Base-by-base conservation (phyloP, 208 protist genomes). In the Crithidia thermophila region DNA sequence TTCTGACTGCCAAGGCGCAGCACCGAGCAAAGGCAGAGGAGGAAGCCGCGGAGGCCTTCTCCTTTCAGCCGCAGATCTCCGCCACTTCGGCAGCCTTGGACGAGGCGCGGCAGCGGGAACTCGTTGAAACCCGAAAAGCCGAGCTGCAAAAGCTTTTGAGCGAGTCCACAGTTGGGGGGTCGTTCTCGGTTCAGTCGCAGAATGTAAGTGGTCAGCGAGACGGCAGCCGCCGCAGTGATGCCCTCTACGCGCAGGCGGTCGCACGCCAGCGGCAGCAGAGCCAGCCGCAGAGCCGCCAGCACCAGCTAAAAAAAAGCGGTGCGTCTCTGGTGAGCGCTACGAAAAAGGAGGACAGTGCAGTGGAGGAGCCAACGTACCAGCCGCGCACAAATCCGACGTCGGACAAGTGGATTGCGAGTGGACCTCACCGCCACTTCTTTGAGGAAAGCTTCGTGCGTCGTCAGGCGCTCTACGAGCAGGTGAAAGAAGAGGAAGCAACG, bases 381-480 rank as follows among this genome's bases (percentile, higher is more conserved):
- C 90, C 86, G 0, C 20, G 50, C 23, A 91, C 79, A 0, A 95
- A 91, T 42, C 85, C 87, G 0, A 58, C 79, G 1, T 91, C 80
- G 0, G 70, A 85, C 20, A 59, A 71, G 40, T 93, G 85, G 85
- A 95, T 95, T 51, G 71, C 79, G 10, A 79, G 79, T n/a, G 75
- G 86, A 11, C 69, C 79, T n/a, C 90, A 93, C 71, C 65, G 74
- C n/a, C 47, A 53, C n/a, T 79, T 95, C 33, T 93, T 93, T 53
- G 25, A 84, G 31, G 40, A 79, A 20, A 67, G 81, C 72, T 95
- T 95, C 72, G 75, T 95, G 7, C 61, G 36, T 5, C 81, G 90
- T 3, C 90, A 95, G 65, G 71, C 78, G 34, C 37, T 91, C 1
- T 93, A 95, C 72, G 67, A 85, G 33, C 59, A 76, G 21, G 84